phyloP scores from a whole-genome alignment of 768 basidiomycete genomes.

The Russula dissimulans region DNA sequence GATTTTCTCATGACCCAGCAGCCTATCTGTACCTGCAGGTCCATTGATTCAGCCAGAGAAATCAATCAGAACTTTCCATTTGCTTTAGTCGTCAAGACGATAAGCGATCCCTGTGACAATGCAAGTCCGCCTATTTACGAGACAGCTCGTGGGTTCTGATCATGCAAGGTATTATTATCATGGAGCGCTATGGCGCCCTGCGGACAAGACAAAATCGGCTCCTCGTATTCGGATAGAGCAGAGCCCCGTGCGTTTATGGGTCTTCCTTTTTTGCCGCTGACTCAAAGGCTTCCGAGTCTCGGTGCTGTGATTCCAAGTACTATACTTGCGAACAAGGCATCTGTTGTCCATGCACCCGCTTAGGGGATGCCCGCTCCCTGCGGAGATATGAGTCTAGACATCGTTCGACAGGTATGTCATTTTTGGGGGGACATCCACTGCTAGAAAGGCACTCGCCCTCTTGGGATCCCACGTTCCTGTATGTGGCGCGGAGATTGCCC shows the following conservation, averaged over 20 bases:
- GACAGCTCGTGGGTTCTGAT: too few relatives aligned
- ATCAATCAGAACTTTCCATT: not conserved
- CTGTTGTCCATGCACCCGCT: too few relatives aligned
- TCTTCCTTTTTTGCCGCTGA: not conserved
- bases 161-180: not conserved
- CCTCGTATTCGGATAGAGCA: too few relatives aligned
- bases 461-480: not conserved
- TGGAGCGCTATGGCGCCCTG: too few relatives aligned
- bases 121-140: too few relatives aligned
- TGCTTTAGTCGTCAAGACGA: conserved; percentile 8
- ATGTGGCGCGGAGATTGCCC: not conserved
- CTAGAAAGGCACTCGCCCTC: not conserved
- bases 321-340: not conserved
- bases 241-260: not conserved
- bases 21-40: not conserved
- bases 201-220: too few relatives aligned
- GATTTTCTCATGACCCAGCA: not conserved
- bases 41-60: not conserved
- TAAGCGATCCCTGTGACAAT: not conserved
- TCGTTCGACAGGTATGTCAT: not conserved
- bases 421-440: not conserved
- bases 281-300: not conserved
- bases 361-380: not conserved
- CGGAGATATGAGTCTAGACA: not conserved
- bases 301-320: too few relatives aligned